Conservation (phyloP, 306 rosid species). For the Vigna angularis region DNA sequence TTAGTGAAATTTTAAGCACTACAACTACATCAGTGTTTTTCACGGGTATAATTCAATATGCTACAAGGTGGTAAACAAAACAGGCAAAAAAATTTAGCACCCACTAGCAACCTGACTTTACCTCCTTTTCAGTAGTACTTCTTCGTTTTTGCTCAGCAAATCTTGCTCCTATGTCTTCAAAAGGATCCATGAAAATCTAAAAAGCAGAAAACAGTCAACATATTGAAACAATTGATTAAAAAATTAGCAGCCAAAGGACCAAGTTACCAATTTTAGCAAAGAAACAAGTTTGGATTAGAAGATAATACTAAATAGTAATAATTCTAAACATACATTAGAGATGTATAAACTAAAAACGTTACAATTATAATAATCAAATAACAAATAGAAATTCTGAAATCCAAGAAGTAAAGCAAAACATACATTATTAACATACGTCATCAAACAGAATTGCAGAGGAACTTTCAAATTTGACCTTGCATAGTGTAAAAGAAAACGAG, state of each 20-base stretch:
- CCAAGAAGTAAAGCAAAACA: constrained; percentile 22
- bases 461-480: constrained; percentile 34
- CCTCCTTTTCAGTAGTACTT: constrained; percentile 90
- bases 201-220: constrained; percentile 38
- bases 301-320: constrained; percentile 5
- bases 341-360: constrained; percentile 28
- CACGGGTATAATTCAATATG: neutral
- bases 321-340: constrained; percentile 11
- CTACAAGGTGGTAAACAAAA: constrained; percentile 37
- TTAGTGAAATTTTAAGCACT: constrained; percentile 9
- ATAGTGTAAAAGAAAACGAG: constrained; percentile 19
- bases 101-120: constrained; percentile 40
- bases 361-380: constrained; percentile 29
- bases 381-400: constrained; percentile 31
- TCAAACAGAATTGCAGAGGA: constrained; percentile 31
- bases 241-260: constrained; percentile 34
- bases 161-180: constrained; percentile 85
- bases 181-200: constrained; percentile 86
- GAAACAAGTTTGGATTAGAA: constrained; percentile 26
- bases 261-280: constrained; percentile 14
- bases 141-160: constrained; percentile 77
- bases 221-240: constrained; percentile 22
- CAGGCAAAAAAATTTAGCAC: constrained; percentile 37
- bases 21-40: constrained; percentile 19
- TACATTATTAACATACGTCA: constrained; percentile 18